Base-by-base conservation (phyloP, 23 red algal genomes). In the Gracilaria caudata region DNA sequence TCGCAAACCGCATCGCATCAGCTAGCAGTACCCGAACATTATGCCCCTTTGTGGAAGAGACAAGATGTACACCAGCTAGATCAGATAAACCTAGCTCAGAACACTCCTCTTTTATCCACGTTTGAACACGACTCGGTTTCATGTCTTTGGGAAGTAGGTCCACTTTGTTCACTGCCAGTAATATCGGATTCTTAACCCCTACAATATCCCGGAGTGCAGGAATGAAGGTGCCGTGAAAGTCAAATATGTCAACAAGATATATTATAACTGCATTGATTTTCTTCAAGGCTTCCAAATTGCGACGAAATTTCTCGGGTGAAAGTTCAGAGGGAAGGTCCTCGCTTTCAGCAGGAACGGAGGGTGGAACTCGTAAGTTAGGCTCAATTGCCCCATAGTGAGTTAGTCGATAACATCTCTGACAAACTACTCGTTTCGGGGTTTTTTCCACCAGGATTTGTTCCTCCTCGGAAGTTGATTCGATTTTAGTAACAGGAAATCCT, bases 231-330 rank as follows among this genome's bases (percentile, higher is more conserved):
- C 88, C 93, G 38, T 90, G 83, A 77, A 99, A 95, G 73, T 99
- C 97, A 51, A 99, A 92, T 20, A 99, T 92, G 60, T 99, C 97
- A 21, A 99, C 84, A 49, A 99, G 81, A 65, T 93, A 99, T 41
- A 99, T 88, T 39, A 99, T 86, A 64, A 94, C 91, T 29, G 75
- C 30, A 74, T 80, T 86, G 34, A 64, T 60, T 25, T 43, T 60
- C 32, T 60, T 53, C 13, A 98, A 49, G 7, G 40, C 53, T 24
- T 76, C 79, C 55, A 98, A 63, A 36, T 55, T 91, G 65, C 81
- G 58, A 32, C 92, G 91, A 86, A 94, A 98, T 44, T 68, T 82
- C 25, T 56, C 79, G 9, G 95, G 95, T 11, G 92, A 86, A 38
- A 98, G 68, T 55, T 88, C 84, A 64, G 24, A 68, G 25, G 39